Evolutionary conservation across 1,284 basidiomycete genomes (phyloP).

Genomic region (Sanghuangporus baumii): DNA sequence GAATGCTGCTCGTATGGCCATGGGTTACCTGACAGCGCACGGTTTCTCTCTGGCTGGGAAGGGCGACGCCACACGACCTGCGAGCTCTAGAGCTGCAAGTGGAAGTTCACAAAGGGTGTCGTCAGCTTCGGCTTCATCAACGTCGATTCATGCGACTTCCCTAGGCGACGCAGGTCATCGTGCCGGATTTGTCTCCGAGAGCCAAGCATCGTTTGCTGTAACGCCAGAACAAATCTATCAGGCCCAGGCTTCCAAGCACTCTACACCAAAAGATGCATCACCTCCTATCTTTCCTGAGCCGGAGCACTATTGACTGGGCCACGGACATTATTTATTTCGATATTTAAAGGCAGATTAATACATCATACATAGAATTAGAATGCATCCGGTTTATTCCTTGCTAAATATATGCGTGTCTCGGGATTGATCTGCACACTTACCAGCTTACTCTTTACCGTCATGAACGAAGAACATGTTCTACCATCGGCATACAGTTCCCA

Average conservation of each 20-base stretch:
- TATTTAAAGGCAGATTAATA: neutral
- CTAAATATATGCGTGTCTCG: neutral
- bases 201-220: neutral
- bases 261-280: neutral
- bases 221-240: conserved; percentile 5
- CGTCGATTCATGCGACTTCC: neutral
- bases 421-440: neutral
- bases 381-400: neutral
- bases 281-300: neutral
- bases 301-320: neutral
- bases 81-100: neutral
- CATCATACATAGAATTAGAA: neutral
- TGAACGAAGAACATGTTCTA: neutral
- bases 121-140: neutral
- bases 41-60: conserved; percentile 17
- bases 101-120: neutral
- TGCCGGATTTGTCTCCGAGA: neutral
- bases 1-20: conserved; percentile 26
- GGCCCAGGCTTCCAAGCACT: neutral
- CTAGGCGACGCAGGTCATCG: neutral
- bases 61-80: neutral
- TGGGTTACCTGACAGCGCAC: conserved; percentile 35
- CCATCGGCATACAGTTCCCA: neutral
- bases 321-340: neutral
- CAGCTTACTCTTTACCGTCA: neutral